Evolutionary conservation across 805 yeast species (phyloP).

Genomic region (Pichia thaimueangensis): DNA sequence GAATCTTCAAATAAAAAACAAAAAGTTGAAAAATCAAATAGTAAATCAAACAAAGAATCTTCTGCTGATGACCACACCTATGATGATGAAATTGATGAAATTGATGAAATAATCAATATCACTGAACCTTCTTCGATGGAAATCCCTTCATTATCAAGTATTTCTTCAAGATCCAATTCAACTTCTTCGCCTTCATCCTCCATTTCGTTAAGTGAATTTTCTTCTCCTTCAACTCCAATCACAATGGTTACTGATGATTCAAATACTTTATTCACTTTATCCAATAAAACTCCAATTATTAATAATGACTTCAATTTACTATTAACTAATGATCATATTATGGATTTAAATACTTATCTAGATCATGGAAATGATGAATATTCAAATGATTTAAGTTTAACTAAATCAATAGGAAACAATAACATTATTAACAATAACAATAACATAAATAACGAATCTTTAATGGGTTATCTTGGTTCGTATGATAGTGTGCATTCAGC

Average conservation of each 20-base stretch:
- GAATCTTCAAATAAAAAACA: constrained; percentile 6
- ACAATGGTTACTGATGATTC: background rate
- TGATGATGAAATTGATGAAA: background rate
- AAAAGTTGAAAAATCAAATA: constrained; percentile 5
- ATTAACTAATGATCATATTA: background rate
- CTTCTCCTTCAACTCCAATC: constrained; percentile 8
- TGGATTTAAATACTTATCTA: constrained; percentile 10
- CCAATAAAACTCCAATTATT: too few species aligned
- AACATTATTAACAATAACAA: constrained; percentile 5
- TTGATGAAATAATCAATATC: too few species aligned
- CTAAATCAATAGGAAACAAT: too few species aligned
- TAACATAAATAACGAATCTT: background rate
- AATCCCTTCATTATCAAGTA: constrained; percentile 1
- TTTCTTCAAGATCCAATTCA: too few species aligned
- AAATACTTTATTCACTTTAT: background rate
- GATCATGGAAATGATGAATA: constrained; percentile 19
- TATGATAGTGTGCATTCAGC: constrained; percentile 37
- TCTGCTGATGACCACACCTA: too few species aligned
- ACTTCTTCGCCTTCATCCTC: constrained; percentile 6
- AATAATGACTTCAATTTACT: background rate
- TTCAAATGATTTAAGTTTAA: constrained; percentile 13
- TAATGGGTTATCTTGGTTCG: constrained; percentile 28
- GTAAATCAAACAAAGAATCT: constrained; percentile 1
- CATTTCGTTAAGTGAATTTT: constrained; percentile 3
- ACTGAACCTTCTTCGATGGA: too few species aligned